A percentile compares a stretch with the other conserved stretches of the same genome.
Evolutionary conservation across 2,329 filamentous ascomycete species (phyloP).

Genomic region (Colletotrichum musae): DNA sequence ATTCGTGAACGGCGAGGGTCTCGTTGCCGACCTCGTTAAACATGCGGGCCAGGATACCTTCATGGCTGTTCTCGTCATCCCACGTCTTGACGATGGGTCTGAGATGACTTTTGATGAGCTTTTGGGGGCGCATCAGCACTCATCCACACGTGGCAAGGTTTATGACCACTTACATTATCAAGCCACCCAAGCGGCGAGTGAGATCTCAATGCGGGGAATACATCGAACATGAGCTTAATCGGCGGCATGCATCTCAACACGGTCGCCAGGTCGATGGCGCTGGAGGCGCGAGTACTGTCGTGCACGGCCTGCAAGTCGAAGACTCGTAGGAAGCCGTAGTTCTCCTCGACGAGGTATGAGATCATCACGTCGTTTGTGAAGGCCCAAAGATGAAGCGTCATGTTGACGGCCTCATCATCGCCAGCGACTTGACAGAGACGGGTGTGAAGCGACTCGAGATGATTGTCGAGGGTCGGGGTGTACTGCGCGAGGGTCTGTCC

Average conservation of each 20-base stretch:
- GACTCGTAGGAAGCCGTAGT: constrained; percentile 34
- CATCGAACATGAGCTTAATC: constrained; percentile 34
- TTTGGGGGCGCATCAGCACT: not conserved
- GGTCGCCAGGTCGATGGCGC: constrained; percentile 42
- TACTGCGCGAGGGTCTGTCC: constrained; percentile 33
- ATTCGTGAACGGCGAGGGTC: constrained; percentile 32
- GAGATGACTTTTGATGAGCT: constrained; percentile 23
- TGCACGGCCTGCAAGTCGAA: constrained; percentile 33
- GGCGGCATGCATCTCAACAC: constrained; percentile 39
- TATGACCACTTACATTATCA: constrained; percentile 29
- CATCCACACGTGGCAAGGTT: not conserved
- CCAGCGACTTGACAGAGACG: constrained; percentile 14
- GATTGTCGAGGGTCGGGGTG: constrained; percentile 13
- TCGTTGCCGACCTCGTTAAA: constrained; percentile 35
- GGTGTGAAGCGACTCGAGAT: constrained; percentile 25
- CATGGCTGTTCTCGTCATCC: constrained; percentile 26
- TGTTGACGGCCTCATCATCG: not conserved
- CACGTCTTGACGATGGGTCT: constrained; percentile 20
- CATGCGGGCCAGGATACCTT: constrained; percentile 28
- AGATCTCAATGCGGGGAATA: constrained; percentile 26
- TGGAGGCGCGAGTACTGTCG: constrained; percentile 40
- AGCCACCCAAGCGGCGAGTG: constrained; percentile 42
- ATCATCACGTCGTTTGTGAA: constrained; percentile 43
- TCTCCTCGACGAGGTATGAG: constrained; percentile 38
- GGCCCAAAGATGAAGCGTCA: constrained; percentile 38